These are phyloP conservation scores for Moricandia arvensis DNA, from an alignment of 345 rosid species.

Conservation along the genomic window DNA sequence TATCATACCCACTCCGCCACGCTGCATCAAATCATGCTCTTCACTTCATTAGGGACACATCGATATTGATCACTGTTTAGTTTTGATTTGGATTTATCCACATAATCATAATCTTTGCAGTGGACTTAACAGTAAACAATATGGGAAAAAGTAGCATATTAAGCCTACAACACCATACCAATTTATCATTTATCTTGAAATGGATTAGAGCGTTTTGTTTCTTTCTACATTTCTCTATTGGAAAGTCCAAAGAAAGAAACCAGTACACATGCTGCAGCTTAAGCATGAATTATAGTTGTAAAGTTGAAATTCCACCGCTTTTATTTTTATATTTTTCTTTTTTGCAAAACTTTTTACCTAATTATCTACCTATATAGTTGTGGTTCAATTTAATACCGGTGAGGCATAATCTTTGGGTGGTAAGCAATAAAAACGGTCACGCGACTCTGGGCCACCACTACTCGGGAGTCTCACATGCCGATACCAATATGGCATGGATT, in stretches of 20 bases:
- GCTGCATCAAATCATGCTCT: slow-evolving; percentile 41
- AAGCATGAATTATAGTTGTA: slow-evolving; percentile 32
- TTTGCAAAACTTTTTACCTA: not conserved
- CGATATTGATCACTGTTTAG: slow-evolving; percentile 11
- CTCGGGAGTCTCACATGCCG: slow-evolving; percentile 39
- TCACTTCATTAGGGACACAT: slow-evolving; percentile 25
- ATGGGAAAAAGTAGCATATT: not conserved
- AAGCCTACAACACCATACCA: not conserved
- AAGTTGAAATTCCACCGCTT: slow-evolving; percentile 31
- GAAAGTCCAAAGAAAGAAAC: not conserved
- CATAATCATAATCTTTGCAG: slow-evolving; percentile 19
- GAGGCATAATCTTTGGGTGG: slow-evolving; percentile 33
- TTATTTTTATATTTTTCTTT: not conserved
- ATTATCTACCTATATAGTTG: slow-evolving; percentile 10
- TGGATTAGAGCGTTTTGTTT: slow-evolving; percentile 1
- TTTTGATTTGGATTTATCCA: slow-evolving; percentile 18
- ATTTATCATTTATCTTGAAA: not conserved
- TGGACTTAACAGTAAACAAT: slow-evolving; percentile 8
- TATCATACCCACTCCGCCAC: slow-evolving; percentile 27
- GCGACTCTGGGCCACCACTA: slow-evolving; percentile 37
- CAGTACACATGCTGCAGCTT: slow-evolving; percentile 19
- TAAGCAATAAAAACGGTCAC: slow-evolving; percentile 39
- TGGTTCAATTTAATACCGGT: slow-evolving; percentile 35
- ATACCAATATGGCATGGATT: slow-evolving; percentile 28
- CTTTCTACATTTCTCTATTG: slow-evolving; percentile 1